phyloP scores from a whole-genome alignment of 108 stramenopile genomes.

The Cylindrotheca closterium region DNA sequence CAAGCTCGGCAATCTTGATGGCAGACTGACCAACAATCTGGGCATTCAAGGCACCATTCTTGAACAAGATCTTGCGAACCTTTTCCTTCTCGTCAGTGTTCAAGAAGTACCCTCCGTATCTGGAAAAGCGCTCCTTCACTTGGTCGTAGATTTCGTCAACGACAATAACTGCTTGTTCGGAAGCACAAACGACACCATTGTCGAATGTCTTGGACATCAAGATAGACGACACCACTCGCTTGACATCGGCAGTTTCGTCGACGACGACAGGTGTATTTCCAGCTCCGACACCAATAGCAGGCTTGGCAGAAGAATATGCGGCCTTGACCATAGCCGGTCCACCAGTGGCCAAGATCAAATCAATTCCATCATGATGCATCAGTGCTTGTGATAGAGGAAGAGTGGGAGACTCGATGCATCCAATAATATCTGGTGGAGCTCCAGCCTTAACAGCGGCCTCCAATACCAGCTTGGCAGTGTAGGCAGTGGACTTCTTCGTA shows the following conservation, averaged over 20 bases:
- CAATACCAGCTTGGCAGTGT: slow-evolving; percentile 17
- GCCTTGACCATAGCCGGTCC: slow-evolving; percentile 40
- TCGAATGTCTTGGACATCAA: slow-evolving; percentile 40
- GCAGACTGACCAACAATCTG: slow-evolving; percentile 43
- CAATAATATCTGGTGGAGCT: slow-evolving; percentile 21
- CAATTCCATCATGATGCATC: slow-evolving; percentile 23
- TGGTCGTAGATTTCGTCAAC: slow-evolving; percentile 38
- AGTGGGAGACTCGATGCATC: slow-evolving; percentile 5
- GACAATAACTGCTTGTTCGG: slow-evolving; percentile 33
- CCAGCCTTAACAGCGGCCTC: slow-evolving; percentile 25
- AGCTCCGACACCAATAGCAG: slow-evolving; percentile 35
- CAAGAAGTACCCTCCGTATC: slow-evolving; percentile 32
- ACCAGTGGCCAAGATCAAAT: slow-evolving; percentile 30
- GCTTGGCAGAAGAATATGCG: slow-evolving; percentile 27
- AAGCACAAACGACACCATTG: slow-evolving; percentile 38
- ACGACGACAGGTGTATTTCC: slow-evolving; percentile 33
- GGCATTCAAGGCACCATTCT: slow-evolving; percentile 29
- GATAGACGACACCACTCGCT: slow-evolving; percentile 27
- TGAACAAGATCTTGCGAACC: slow-evolving; percentile 19
- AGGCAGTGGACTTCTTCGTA: slow-evolving; percentile 12
- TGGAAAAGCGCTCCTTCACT: slow-evolving; percentile 22
- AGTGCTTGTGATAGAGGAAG: slow-evolving; percentile 21
- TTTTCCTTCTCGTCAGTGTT: slow-evolving; percentile 27
- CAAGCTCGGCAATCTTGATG: slow-evolving; percentile 16
- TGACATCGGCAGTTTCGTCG: slow-evolving; percentile 42